These are phyloP conservation scores for Paramecium bursaria DNA, from an alignment of 73 alveolate species.

Conservation along the genomic window DNA sequence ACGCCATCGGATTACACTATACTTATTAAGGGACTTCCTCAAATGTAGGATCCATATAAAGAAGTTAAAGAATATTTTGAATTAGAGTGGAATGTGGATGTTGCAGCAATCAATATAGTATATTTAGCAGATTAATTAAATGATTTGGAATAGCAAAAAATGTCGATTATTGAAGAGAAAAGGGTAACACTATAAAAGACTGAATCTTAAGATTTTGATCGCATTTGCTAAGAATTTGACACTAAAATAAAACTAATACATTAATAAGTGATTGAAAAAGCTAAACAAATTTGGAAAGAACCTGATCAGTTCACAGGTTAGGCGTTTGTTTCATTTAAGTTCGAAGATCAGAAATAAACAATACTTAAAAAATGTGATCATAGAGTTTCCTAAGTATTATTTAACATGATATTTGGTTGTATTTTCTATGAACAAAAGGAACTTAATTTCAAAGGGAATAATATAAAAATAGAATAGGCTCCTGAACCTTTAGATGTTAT, in stretches of 20 bases:
- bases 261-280: neutral
- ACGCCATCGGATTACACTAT: slow-evolving; percentile 76
- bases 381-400: slow-evolving; percentile 1
- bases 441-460: neutral
- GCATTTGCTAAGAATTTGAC: neutral
- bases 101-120: slow-evolving; percentile 7
- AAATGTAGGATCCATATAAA: neutral
- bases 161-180: neutral
- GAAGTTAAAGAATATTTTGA: slow-evolving; percentile 31
- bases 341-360: slow-evolving; percentile 49
- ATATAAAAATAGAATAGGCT: slow-evolving; percentile 62
- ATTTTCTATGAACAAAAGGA: slow-evolving; percentile 3
- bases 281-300: neutral
- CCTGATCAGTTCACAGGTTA: slow-evolving; percentile 24
- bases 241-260: neutral
- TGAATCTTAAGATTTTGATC: neutral
- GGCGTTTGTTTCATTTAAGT: slow-evolving; percentile 60
- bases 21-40: slow-evolving; percentile 42
- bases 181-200: slow-evolving; percentile 12
- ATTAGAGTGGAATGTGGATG: slow-evolving; percentile 10
- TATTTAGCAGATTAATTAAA: slow-evolving; percentile 42
- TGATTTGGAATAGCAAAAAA: neutral
- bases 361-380: slow-evolving; percentile 43
- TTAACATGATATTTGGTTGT: slow-evolving; percentile 40
- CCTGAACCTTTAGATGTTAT: slow-evolving; percentile 76